These are phyloP conservation scores for Ustilago sp. DNA, from an alignment of 1,284 basidiomycete genomes.

Conservation along the genomic window DNA sequence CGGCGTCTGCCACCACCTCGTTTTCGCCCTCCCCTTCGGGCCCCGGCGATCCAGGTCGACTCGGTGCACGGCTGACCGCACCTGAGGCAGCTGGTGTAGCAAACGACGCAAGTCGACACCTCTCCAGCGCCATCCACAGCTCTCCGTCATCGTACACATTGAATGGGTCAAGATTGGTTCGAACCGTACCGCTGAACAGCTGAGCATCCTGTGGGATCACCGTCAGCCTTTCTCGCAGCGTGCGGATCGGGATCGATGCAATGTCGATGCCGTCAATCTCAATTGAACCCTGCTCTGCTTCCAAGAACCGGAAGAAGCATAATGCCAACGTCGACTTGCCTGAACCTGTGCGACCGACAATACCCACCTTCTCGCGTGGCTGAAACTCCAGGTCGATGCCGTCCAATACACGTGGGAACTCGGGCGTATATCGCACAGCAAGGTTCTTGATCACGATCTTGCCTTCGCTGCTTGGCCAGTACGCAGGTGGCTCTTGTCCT, in stretches of 20 bases:
- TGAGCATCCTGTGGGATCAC: slow-evolving; percentile 89
- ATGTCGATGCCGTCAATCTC: slow-evolving; percentile 89
- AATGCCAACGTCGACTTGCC: slow-evolving; percentile 91
- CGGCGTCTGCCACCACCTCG: slow-evolving; percentile 18
- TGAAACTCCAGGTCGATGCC: slow-evolving; percentile 63
- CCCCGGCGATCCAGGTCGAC: slow-evolving; percentile 46
- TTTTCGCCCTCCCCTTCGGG: slow-evolving; percentile 21
- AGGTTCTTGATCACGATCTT: slow-evolving; percentile 64
- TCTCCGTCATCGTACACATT: slow-evolving; percentile 78
- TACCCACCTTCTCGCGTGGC: slow-evolving; percentile 68
- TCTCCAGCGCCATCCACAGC: slow-evolving; percentile 73
- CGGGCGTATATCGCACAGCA: slow-evolving; percentile 67
- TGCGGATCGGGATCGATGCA: slow-evolving; percentile 84
- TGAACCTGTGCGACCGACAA: slow-evolving; percentile 77
- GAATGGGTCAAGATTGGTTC: slow-evolving; percentile 75
- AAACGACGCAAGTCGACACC: slow-evolving; percentile 70
- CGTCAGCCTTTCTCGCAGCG: slow-evolving; percentile 82
- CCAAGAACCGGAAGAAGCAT: slow-evolving; percentile 94
- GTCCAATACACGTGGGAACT: slow-evolving; percentile 66
- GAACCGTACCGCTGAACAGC: slow-evolving; percentile 66
- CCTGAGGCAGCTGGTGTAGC: slow-evolving; percentile 41
- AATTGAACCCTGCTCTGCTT: slow-evolving; percentile 83
- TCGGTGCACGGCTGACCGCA: slow-evolving; percentile 45
- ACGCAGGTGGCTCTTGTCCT: slow-evolving; percentile 65
- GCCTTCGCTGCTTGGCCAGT: slow-evolving; percentile 67